Conservation (phyloP, 2,329 filamentous ascomycete species). For the Metarhizium sp. region DNA sequence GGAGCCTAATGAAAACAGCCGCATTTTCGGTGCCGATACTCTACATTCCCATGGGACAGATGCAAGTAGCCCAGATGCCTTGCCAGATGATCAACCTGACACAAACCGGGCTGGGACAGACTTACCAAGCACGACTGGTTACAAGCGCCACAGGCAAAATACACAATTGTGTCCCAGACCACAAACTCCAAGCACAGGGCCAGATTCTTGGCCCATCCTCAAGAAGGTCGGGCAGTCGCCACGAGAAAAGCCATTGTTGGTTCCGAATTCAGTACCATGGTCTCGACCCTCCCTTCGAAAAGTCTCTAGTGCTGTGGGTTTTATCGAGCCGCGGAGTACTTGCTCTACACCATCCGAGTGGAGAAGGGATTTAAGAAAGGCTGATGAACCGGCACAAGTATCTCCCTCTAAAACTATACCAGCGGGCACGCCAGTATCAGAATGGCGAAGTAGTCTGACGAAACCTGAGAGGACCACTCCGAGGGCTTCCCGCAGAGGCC, state of each 20-base stretch:
- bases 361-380: background rate
- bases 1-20: background rate
- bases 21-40: background rate
- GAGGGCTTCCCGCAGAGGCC: background rate
- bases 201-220: conserved; percentile 10
- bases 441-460: conserved; percentile 7
- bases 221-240: conserved; percentile 1
- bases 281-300: conserved; percentile 4
- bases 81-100: background rate
- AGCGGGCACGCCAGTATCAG: conserved; percentile 4
- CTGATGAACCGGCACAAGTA: background rate
- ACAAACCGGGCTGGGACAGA: background rate
- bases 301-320: background rate
- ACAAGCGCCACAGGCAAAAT: conserved; percentile 7
- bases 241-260: background rate
- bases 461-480: background rate
- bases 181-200: background rate
- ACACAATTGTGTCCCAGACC: conserved; percentile 7
- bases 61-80: background rate
- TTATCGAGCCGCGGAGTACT: background rate
- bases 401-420: background rate
- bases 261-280: conserved; percentile 2
- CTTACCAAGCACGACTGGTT: conserved; percentile 8
- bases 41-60: background rate
- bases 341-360: background rate